Evolutionary conservation across 495 filamentous ascomycete species (phyloP), one percentile per base, ranked within the genome.

Genomic region (Stereocaulon alpinum): DNA sequence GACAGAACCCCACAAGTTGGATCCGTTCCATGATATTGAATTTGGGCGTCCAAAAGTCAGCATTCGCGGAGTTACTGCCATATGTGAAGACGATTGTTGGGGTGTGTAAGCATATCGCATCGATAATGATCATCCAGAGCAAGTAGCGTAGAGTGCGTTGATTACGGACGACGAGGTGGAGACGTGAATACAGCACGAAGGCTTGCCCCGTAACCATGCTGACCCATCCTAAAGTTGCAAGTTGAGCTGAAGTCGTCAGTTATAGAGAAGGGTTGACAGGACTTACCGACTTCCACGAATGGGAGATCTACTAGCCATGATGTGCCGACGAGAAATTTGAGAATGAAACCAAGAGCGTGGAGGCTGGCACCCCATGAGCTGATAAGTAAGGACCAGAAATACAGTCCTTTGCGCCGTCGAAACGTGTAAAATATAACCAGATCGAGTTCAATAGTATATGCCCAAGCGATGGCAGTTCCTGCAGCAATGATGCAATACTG

Each of bases 161-260:
- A 29, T 80, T 77, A 27, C 71, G 70, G 32, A 80, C 68, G 41
- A 88, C 73, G 44, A 86, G 70, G 64, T 86, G 81, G 5, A 87
- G 75, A n/a, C 84, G 78, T 3, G 83, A 86, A 70, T 82, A 87
- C 20, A 87, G 73, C 12, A 87, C 83, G 43, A 86, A 64, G 5
- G 81, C 81, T 67, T 86, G 83, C 18, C 82, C 83, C 0, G 82
- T 84, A 4, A 87, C 81, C 82, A 86, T 85, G 20, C 63, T 64
- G 57, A 73, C 80, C 84, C 83, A 87, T 18, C 84, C 62, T 64
- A 27, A 15, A 10, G 4, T 29, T 24, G 24, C 29, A 30, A 20
- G 81, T 56, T 30, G 74, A 76, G 50, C 78, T 62, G 15, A 81
- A 10, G 74, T 67, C 5, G 77, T 59, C 69, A 74, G 71, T 54